Conservation (phyloP, 2,329 filamentous ascomycete genomes). For the Lasiodiplodia hormozganensis region DNA sequence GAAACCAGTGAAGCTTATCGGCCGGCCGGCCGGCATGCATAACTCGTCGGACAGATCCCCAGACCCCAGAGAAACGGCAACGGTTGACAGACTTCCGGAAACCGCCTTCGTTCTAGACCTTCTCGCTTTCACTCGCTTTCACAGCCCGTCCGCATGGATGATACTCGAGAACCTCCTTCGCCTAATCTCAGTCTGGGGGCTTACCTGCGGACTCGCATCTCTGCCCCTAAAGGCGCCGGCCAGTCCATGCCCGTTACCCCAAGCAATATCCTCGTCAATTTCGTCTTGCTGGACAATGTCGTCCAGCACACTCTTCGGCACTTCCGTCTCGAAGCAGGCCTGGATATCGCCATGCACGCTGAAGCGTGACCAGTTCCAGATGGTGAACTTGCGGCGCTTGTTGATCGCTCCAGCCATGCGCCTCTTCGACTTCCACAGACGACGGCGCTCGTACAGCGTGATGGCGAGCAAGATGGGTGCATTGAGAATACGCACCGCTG, state of each 20-base stretch:
- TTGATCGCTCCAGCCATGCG: slow-evolving; percentile 41
- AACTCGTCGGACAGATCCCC: not conserved
- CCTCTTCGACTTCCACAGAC: slow-evolving; percentile 65
- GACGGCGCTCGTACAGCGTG: slow-evolving; percentile 71
- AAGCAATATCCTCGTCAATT: slow-evolving; percentile 52
- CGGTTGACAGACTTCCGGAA: slow-evolving; percentile 4
- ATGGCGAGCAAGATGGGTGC: slow-evolving; percentile 76
- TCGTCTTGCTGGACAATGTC: slow-evolving; percentile 59
- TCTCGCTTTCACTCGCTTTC: not conserved
- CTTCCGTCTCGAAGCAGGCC: slow-evolving; percentile 74
- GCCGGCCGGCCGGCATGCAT: slow-evolving; percentile 17
- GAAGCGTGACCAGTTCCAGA: slow-evolving; percentile 73
- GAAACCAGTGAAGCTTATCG: slow-evolving; percentile 14
- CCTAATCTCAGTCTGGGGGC: slow-evolving; percentile 14
- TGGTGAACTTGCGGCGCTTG: slow-evolving; percentile 53
- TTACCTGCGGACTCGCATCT: slow-evolving; percentile 13
- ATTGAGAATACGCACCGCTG: slow-evolving; percentile 75
- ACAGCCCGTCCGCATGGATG: slow-evolving; percentile 5
- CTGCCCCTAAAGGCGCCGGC: slow-evolving; percentile 18
- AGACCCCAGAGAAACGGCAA: slow-evolving; percentile 15
- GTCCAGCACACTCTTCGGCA: slow-evolving; percentile 62
- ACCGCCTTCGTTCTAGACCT: slow-evolving; percentile 13
- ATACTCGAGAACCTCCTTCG: slow-evolving; percentile 26
- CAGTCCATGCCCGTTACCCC: slow-evolving; percentile 30
- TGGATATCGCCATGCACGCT: slow-evolving; percentile 75